Evolutionary conservation across 257 asterid species (phyloP).

Genomic region (Phtheirospermum japonicum): DNA sequence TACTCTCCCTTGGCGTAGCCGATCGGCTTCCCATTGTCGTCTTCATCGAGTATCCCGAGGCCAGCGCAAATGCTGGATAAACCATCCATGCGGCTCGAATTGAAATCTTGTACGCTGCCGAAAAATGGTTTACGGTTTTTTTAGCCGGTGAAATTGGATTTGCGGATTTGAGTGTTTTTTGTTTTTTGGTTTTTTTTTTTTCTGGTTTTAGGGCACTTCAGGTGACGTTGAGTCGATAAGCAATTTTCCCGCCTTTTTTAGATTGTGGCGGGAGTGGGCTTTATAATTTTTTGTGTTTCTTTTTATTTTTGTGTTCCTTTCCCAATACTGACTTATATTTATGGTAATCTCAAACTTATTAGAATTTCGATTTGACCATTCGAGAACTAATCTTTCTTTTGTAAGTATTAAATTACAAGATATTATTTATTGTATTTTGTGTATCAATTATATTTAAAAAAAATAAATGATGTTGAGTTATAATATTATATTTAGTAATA

Average conservation of each 20-base stretch:
- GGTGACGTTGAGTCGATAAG: slow-evolving; percentile 12
- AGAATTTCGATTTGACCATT: no score
- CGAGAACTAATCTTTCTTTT: no score
- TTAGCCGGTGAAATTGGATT: slow-evolving; percentile 13
- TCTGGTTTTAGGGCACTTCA: slow-evolving; percentile 27
- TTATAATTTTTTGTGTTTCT: no score
- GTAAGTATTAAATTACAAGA: no score
- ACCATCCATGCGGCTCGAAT: slow-evolving; percentile 57
- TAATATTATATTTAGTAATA: no score
- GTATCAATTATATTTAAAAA: no score
- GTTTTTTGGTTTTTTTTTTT: not conserved
- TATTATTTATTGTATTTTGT: no score
- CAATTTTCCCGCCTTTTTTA: slow-evolving; percentile 23
- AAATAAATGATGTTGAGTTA: no score
- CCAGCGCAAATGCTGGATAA: slow-evolving; percentile 76
- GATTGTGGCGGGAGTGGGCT: slow-evolving; percentile 27
- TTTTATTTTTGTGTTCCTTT: no score
- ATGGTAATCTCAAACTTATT: no score
- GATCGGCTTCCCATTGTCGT: slow-evolving; percentile 56
- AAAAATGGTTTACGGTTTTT: not conserved
- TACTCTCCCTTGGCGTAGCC: slow-evolving; percentile 62
- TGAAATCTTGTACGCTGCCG: not conserved
- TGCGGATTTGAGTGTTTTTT: slow-evolving; percentile 10
- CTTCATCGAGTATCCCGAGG: slow-evolving; percentile 67
- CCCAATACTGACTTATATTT: no score